Percentiles rank a stretch among this genome's conserved stretches.
Evolutionary conservation across 2,329 filamentous ascomycete species (phyloP).

Genomic region (Meredithiella fracta): DNA sequence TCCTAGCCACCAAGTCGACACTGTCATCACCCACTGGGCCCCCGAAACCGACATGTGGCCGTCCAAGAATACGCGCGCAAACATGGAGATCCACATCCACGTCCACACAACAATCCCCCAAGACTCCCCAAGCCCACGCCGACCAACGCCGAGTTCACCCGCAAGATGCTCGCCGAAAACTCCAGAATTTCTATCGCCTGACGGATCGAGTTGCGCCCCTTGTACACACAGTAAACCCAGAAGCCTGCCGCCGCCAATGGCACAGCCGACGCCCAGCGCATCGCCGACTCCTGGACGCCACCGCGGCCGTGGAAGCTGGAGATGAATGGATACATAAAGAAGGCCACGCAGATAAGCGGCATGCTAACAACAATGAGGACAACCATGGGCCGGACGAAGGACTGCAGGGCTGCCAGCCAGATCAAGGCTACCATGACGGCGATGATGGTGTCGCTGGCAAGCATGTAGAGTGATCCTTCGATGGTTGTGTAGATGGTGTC

Average conservation of each 20-base stretch:
- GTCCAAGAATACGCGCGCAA: conserved; percentile 86
- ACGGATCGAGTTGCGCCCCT: conserved; percentile 62
- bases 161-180: conserved; percentile 76
- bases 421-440: conserved; percentile 73
- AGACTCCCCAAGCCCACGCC: conserved; percentile 69
- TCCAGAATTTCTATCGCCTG: conserved; percentile 81
- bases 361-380: conserved; percentile 68
- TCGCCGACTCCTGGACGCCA: conserved; percentile 75
- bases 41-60: conserved; percentile 56
- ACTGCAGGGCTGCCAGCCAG: conserved; percentile 77
- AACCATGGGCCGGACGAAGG: conserved; percentile 74
- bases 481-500: conserved; percentile 91
- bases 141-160: conserved; percentile 68
- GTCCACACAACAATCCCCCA: conserved; percentile 66
- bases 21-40: conserved; percentile 59
- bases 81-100: conserved; percentile 94
- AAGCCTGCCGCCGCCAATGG: conserved; percentile 56
- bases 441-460: conserved; percentile 83
- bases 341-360: conserved; percentile 71
- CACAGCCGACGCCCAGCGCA: conserved; percentile 73
- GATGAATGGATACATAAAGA: conserved; percentile 80
- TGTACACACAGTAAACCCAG: conserved; percentile 73
- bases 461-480: conserved; percentile 70
- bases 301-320: conserved; percentile 73
- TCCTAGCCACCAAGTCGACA: conserved; percentile 91